Percentiles rank a stretch among this genome's conserved stretches.
Evolutionary conservation across 1,139 yeast species (phyloP).

Genomic region (Sugiyamaella xylanicola): DNA sequence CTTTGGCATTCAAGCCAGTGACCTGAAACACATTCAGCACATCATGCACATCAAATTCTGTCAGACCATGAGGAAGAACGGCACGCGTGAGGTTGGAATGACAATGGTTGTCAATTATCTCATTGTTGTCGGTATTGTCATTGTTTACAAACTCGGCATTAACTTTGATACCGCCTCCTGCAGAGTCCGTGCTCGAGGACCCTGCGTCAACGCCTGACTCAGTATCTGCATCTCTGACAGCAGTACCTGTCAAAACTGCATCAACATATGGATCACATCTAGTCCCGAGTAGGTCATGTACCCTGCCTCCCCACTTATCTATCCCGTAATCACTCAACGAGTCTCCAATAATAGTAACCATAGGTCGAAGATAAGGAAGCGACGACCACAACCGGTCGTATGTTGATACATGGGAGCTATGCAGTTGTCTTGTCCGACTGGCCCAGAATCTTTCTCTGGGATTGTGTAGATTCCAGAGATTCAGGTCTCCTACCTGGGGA

Average conservation of each 20-base stretch:
- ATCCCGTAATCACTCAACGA: constrained; percentile 56
- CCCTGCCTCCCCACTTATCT: constrained; percentile 67
- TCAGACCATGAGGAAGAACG: constrained; percentile 58
- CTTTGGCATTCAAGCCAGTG: constrained; percentile 65
- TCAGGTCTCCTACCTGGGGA: constrained; percentile 70
- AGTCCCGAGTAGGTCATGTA: constrained; percentile 67
- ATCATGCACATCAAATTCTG: constrained; percentile 68
- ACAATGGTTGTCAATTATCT: constrained; percentile 67
- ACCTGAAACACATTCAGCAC: constrained; percentile 71
- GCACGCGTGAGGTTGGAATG: constrained; percentile 66
- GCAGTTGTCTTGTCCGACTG: constrained; percentile 65
- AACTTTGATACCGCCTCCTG: background rate
- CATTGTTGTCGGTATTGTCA: constrained; percentile 32
- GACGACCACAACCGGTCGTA: constrained; percentile 66
- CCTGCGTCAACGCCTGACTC: constrained; percentile 38
- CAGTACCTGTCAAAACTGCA: constrained; percentile 50
- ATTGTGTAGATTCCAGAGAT: constrained; percentile 62
- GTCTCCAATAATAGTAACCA: constrained; percentile 65
- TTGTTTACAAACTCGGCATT: too few relatives aligned
- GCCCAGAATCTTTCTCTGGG: constrained; percentile 73
- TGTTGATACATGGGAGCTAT: constrained; percentile 65
- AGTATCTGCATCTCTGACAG: background rate
- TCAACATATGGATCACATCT: constrained; percentile 72
- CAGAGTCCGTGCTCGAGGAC: background rate
- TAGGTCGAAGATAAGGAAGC: constrained; percentile 62